Evolutionary conservation across 805 yeast genomes (phyloP), one percentile per base, ranked within the genome.

Genomic region (Citeromyces matritensis): DNA sequence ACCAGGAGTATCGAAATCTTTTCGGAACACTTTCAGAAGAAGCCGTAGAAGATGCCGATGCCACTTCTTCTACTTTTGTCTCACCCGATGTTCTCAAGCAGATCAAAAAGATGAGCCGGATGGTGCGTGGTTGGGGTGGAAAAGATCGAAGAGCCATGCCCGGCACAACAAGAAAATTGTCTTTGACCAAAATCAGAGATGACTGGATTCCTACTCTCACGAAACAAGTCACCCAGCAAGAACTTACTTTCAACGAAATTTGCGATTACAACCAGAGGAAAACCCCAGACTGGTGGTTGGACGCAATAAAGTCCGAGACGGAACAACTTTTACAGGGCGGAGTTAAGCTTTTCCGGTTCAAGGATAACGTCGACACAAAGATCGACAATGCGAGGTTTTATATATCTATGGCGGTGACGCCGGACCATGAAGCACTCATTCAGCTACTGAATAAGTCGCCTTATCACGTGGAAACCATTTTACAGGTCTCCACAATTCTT

Each of bases 101-200:
- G 43, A 68, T 77, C 40, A 76, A 71, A 42, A 63, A 63, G 51
- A 38, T 64, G 53, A 63, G 70, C 6, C 58, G 64, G 33, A 47
- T 66, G n/a, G 71, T 81, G 1, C 63, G 81, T 42, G 85, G 84
- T 15, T 83, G 94, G 94, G 79, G 84, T 29, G 94, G 94, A 0
- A 67, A 69, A 38, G 93, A 82, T 43, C 69, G 75, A 38, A 53
- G 78, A 30, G 56, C 71, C 5, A 69, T 81, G 3, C 95, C 95
- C 0, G 88, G 88, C 17, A 69, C 82, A 1, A 52, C 71, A 0
- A 63, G 84, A 38, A 78, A 79, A 41, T 53, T 83, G 30, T 57
- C 67, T 9, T 56, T 84, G 37, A 73, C 93, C 0, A 74, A 75
- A 42, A 71, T 83, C 29, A 67, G 79, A 45, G 85, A 79, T 37